Percentiles rank a stretch among this genome's conserved stretches.
Evolutionary conservation across 2,329 filamentous ascomycete genomes (phyloP).

Genomic region (Diaporthe sp.): DNA sequence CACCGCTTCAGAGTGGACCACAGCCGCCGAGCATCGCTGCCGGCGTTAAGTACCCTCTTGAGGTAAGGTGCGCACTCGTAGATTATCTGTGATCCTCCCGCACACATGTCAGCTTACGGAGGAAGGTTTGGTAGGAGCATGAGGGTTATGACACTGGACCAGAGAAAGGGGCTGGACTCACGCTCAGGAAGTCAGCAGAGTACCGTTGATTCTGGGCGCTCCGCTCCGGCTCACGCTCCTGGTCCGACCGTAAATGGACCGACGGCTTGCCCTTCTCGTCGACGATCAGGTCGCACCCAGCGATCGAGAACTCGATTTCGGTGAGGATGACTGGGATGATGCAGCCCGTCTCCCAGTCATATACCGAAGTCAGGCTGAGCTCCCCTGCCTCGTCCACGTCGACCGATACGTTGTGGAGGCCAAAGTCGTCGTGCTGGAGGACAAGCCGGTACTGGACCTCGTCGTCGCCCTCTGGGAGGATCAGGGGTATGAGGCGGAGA

Average conservation of each 20-base stretch:
- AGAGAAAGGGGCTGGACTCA: conserved; percentile 22
- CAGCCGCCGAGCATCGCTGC: conserved; percentile 48
- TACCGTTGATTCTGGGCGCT: conserved; percentile 43
- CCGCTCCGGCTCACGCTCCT: conserved; percentile 25
- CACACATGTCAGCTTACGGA: not conserved
- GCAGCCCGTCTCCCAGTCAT: conserved; percentile 50
- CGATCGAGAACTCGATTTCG: not conserved
- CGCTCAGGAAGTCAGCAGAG: conserved; percentile 47
- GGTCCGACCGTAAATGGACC: conserved; percentile 9
- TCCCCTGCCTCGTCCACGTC: conserved; percentile 41
- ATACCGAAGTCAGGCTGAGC: conserved; percentile 43
- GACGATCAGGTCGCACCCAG: no score
- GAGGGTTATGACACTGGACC: not conserved
- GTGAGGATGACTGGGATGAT: not conserved
- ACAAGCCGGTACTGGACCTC: conserved; percentile 49
- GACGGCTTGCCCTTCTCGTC: conserved; percentile 44
- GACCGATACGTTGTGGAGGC: conserved; percentile 51
- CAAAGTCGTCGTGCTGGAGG: conserved; percentile 53
- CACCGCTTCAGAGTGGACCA: conserved; percentile 48
- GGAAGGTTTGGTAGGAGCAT: not conserved
- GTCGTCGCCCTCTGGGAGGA: conserved; percentile 42
- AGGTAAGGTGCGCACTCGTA: conserved; percentile 44
- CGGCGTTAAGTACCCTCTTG: conserved; percentile 44
- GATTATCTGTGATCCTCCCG: conserved; percentile 32
- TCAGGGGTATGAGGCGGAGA: conserved; percentile 46